Percentiles rank a stretch among this genome's conserved stretches.
Conservation (phyloP, 2,329 filamentous ascomycete species). For the Hypoxylon rubiginosum region DNA sequence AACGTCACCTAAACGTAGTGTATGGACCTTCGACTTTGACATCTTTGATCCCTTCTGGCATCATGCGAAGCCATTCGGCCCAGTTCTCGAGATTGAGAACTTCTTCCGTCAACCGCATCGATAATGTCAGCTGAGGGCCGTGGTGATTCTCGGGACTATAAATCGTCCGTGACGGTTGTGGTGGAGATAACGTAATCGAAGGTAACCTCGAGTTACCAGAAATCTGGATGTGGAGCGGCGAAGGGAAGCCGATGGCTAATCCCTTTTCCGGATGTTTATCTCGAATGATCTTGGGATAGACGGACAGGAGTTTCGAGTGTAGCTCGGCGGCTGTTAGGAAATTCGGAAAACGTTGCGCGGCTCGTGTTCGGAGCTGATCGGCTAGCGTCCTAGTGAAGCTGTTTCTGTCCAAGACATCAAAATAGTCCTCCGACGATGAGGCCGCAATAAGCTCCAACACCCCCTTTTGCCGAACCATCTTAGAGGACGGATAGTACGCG, state of each 20-base stretch:
- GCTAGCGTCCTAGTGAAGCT: slow-evolving; percentile 66
- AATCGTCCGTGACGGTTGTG: slow-evolving; percentile 58
- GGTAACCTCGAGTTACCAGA: slow-evolving; percentile 66
- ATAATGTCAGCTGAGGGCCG: slow-evolving; percentile 63
- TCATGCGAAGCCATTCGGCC: slow-evolving; percentile 70
- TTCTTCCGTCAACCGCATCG: slow-evolving; percentile 65
- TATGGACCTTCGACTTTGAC: slow-evolving; percentile 68
- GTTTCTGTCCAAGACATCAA: slow-evolving; percentile 61
- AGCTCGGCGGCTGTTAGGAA: slow-evolving; percentile 67
- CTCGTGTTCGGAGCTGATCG: slow-evolving; percentile 64
- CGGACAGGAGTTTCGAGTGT: slow-evolving; percentile 66
- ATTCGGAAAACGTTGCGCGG: slow-evolving; percentile 58
- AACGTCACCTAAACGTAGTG: slow-evolving; percentile 57
- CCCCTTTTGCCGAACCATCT: slow-evolving; percentile 65
- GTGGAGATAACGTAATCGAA: slow-evolving; percentile 68
- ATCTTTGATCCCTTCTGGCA: slow-evolving; percentile 69
- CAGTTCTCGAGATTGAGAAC: slow-evolving; percentile 66
- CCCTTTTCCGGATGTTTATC: slow-evolving; percentile 64
- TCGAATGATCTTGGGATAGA: slow-evolving; percentile 66
- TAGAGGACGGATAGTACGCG: slow-evolving; percentile 68
- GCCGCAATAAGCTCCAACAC: slow-evolving; percentile 70
- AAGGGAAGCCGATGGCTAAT: slow-evolving; percentile 63
- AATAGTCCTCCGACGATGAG: slow-evolving; percentile 66
- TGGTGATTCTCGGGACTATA: slow-evolving; percentile 55
- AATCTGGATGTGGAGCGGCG: slow-evolving; percentile 69